These are phyloP conservation scores for Neoboletus brunneissimus DNA, from an alignment of 768 basidiomycete species.

Conservation along the genomic window DNA sequence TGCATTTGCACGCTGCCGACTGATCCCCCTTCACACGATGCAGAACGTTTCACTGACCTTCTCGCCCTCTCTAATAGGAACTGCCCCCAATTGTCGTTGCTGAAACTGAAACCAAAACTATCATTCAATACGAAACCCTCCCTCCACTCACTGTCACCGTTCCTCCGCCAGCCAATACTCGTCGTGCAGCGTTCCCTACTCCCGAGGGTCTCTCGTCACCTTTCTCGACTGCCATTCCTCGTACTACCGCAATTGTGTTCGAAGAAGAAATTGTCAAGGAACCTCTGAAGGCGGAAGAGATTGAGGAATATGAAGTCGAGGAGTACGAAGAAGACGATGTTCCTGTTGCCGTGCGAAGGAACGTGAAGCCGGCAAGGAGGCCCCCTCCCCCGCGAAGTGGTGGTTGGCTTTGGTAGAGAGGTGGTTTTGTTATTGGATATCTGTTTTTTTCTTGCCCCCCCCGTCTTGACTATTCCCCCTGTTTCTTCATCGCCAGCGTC, in stretches of 20 bases:
- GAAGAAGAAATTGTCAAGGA: slow-evolving; percentile 52
- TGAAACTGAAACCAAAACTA: slow-evolving; percentile 63
- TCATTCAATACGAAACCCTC: slow-evolving; percentile 48
- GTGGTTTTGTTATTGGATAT: slow-evolving; percentile 30
- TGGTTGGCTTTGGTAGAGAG: slow-evolving; percentile 58
- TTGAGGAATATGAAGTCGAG: slow-evolving; percentile 36
- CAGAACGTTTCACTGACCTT: slow-evolving; percentile 35
- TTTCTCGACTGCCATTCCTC: slow-evolving; percentile 60
- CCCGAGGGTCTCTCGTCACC: slow-evolving; percentile 62
- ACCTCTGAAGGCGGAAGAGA: slow-evolving; percentile 36
- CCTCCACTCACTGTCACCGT: slow-evolving; percentile 64
- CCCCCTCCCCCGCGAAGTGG: slow-evolving; percentile 45
- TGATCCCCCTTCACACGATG: slow-evolving; percentile 36
- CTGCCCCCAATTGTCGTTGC: slow-evolving; percentile 39
- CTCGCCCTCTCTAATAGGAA: slow-evolving; percentile 35
- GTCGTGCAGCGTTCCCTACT: slow-evolving; percentile 67
- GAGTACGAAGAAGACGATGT: slow-evolving; percentile 45
- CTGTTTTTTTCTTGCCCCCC: slow-evolving; percentile 33
- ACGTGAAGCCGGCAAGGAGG: slow-evolving; percentile 44
- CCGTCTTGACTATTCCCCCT: slow-evolving; percentile 20
- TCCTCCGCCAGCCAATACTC: slow-evolving; percentile 76
- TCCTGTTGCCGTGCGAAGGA: slow-evolving; percentile 41
- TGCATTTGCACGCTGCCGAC: slow-evolving; percentile 30
- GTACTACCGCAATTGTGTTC: slow-evolving; percentile 69
- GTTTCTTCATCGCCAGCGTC: slow-evolving; percentile 23